Evolutionary conservation across 371 early-diverging fungal species (phyloP), one percentile per base, ranked within the genome.

Genomic region (Lichtheimia ornata): DNA sequence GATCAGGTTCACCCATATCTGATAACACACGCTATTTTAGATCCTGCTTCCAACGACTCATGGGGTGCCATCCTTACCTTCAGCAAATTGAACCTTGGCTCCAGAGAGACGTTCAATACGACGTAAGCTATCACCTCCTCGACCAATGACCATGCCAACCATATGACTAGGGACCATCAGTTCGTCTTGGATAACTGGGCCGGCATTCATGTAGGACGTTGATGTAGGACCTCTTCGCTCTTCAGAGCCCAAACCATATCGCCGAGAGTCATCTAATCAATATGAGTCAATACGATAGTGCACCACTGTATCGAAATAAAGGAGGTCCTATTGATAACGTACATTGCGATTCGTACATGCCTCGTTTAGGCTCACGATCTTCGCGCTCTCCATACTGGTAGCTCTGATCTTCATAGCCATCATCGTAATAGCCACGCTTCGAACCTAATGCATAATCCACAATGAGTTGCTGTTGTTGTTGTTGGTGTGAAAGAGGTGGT

Each of bases 131-230:
- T 91, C 93, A 12, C 94, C 95, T 17, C 87, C 86, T 43, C 88
- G 81, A 9, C 95, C 95, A 70, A 95, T 96, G 45, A 96, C 83
- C 49, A 94, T 66, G 4, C 95, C 95, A 14, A 93, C 92, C 68
- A 89, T 82, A 47, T 75, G 80, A 54, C 82, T 80, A 5, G 91
- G 90, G 0, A 92, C 88, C 25, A 60, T 67, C 50, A 87, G 82
- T 57, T 88, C 76, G 45, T 72, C 76, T 62, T 71, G 67, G 11
- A 72, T 67, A 59, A 79, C 70, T 40, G 72, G 30, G 17, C 40
- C 50, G 5, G 58, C 62, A 24, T 50, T 43, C 52, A 51, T 53
- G 20, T 27, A 58, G 42, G 17, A 25, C 43, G n/a, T 64, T 57
- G 57, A 59, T 20, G 61, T 53, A 35, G 67, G 56, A 52, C 25